Conservation (phyloP, 2,329 filamentous ascomycete genomes). For the Colletotrichum gloeosporioides region DNA sequence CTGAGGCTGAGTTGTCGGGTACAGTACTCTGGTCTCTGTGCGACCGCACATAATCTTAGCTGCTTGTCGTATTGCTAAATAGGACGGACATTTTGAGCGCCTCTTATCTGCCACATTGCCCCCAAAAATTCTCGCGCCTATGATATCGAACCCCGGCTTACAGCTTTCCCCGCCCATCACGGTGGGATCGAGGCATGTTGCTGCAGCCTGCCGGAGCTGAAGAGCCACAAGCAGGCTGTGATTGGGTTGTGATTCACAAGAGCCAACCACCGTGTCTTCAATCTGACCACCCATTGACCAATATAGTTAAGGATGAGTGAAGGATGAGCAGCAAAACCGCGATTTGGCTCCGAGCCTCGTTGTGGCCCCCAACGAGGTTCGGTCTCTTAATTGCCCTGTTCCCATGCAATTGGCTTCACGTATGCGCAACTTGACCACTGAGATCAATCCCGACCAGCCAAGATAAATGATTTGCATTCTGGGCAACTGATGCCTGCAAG, state of each 20-base stretch:
- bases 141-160: too few species aligned
- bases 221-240: background rate
- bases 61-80: too few species aligned
- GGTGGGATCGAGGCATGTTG: background rate
- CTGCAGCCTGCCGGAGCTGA: background rate
- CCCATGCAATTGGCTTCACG: background rate
- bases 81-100: too few species aligned
- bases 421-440: fast-evolving
- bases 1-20: too few species aligned
- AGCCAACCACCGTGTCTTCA: background rate
- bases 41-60: too few species aligned
- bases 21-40: too few species aligned
- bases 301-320: background rate
- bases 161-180: background rate
- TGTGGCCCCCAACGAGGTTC: background rate
- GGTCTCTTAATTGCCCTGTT: background rate
- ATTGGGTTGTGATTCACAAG: background rate
- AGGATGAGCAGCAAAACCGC: background rate
- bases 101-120: too few species aligned
- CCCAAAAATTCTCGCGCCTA: too few species aligned
- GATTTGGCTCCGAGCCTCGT: background rate
- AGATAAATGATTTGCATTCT: too few species aligned
- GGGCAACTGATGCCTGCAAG: too few species aligned
- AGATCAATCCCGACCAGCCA: too few species aligned
- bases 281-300: background rate